A percentile compares a stretch with the other conserved stretches of the same genome.
Conservation (phyloP, 2,329 filamentous ascomycete genomes). For the Pseudopithomyces chartarum region DNA sequence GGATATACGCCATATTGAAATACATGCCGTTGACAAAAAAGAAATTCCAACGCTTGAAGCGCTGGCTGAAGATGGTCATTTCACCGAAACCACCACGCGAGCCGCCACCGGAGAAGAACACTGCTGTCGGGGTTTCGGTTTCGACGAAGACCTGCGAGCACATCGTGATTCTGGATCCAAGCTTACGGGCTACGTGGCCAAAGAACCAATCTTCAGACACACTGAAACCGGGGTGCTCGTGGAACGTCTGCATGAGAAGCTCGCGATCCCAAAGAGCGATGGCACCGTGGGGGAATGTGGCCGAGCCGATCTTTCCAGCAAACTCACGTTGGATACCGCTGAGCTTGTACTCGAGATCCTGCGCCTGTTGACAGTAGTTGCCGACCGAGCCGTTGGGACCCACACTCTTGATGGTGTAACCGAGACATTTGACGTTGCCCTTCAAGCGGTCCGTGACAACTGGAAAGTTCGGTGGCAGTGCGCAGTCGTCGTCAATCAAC, state of each 20-base stretch:
- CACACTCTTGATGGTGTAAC: slow-evolving; percentile 57
- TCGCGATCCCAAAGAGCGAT: slow-evolving; percentile 56
- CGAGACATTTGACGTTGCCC: slow-evolving; percentile 51
- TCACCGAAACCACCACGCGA: slow-evolving; percentile 57
- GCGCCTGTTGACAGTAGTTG: slow-evolving; percentile 52
- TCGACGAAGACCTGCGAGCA: slow-evolving; percentile 58
- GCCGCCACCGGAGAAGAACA: slow-evolving; percentile 50
- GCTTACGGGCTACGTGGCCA: slow-evolving; percentile 52
- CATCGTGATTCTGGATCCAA: slow-evolving; percentile 55
- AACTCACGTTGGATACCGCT: slow-evolving; percentile 53
- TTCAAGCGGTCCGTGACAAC: slow-evolving; percentile 52
- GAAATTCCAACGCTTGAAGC: slow-evolving; percentile 59
- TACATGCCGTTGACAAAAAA: slow-evolving; percentile 57
- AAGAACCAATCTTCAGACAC: slow-evolving; percentile 61
- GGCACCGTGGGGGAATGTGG: slow-evolving; percentile 58
- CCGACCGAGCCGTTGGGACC: slow-evolving; percentile 43
- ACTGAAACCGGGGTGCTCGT: slow-evolving; percentile 56
- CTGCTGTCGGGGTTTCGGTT: slow-evolving; percentile 53
- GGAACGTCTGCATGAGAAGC: slow-evolving; percentile 53
- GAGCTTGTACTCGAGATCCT: slow-evolving; percentile 60
- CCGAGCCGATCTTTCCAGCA: slow-evolving; percentile 52
- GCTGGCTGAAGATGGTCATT: slow-evolving; percentile 59
- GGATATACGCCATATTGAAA: slow-evolving; percentile 54
- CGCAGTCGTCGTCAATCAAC: slow-evolving; percentile 57
- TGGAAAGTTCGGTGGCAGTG: slow-evolving; percentile 54